Evolutionary conservation across 192 early-diverging fungal genomes (phyloP).

Genomic region (Coemansia sp.): DNA sequence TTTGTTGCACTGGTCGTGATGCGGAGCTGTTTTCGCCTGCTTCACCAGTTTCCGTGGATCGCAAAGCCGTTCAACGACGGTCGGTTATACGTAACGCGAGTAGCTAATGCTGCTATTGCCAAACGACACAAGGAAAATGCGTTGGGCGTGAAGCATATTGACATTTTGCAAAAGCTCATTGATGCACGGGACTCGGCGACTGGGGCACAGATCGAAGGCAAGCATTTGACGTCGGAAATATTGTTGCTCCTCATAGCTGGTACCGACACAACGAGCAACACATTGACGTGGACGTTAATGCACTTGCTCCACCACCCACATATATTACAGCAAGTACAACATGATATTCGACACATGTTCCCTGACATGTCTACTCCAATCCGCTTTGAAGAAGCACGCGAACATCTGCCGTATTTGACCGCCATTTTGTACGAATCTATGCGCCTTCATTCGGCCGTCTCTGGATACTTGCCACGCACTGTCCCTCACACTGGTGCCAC

Average conservation of each 20-base stretch:
- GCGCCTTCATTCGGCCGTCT: conserved; percentile 31
- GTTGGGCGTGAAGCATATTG: not conserved
- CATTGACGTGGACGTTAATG: conserved; percentile 37
- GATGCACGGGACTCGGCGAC: conserved; percentile 41
- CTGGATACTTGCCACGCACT: conserved; percentile 28
- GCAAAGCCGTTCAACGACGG: conserved; percentile 2
- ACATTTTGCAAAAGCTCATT: conserved; percentile 49
- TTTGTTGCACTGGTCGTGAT: conserved; percentile 9
- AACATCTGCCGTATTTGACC: conserved; percentile 29
- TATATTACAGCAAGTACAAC: conserved; percentile 19
- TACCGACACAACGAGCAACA: conserved; percentile 54
- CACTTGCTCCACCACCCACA: conserved; percentile 37
- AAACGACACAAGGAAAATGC: not conserved
- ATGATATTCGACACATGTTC: conserved; percentile 29
- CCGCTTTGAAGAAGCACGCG: conserved; percentile 23
- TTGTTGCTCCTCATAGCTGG: conserved; percentile 41
- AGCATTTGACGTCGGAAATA: conserved; percentile 21
- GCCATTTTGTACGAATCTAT: conserved; percentile 49
- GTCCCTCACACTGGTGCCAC: conserved; percentile 22
- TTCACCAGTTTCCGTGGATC: conserved; percentile 15
- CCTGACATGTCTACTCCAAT: conserved; percentile 20
- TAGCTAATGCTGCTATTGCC: conserved; percentile 11
- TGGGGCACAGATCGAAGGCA: conserved; percentile 16
- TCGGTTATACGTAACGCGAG: not conserved
- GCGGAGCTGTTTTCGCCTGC: conserved; percentile 4